Base-by-base conservation (phyloP, 1,139 yeast genomes). In the Kodamaea plutei region DNA sequence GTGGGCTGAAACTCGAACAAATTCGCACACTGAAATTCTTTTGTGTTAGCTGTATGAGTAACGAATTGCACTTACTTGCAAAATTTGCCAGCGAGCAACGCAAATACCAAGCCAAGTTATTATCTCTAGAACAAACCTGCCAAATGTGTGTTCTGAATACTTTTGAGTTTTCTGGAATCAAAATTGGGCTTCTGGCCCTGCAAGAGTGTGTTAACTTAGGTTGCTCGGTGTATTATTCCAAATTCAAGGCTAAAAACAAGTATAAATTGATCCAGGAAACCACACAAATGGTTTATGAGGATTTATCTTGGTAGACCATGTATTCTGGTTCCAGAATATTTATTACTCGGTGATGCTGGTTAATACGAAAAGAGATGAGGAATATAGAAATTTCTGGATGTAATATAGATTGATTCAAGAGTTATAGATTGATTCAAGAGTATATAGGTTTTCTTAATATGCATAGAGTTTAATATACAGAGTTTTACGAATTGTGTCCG, bases 131-230 rank as follows among this genome's bases (percentile, higher is more conserved):
- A 6, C 37, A 38, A 11, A 30, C 47, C 6, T 64, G 71, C 39
- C 37, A 39, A 2, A 28, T 34, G 2, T 65, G 72, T 43, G 50
- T 55, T 4, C 34, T 41, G 16, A 35, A 30, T 5, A 53, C 49
- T 26, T 47, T 44, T 23, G 39, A 28, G 2, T 30, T 36, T 4
- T 23, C 45, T 13, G 53, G 40, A 5, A 25, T 32, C 15, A 37
- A 23, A 4, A 15, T 43, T 8, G 28, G 34, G 10, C 43, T 44
- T 15, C 27, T 23, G 6, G 40, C 46, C n/a, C 39, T 44, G 10
- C 34, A 39, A 15, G 25, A 37, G 8, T 65, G 72, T 35, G 28
- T 34, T 4, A 65, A 65, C 40, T 48, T 50, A 9, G 61, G 56
- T 37, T 65, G 72, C 33, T 25, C 37, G 4, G 34, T 47, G 2